Evolutionary conservation across 2,329 filamentous ascomycete genomes (phyloP), one percentile per base, ranked within the genome.

Genomic region (Ceratocystis cubensis): DNA sequence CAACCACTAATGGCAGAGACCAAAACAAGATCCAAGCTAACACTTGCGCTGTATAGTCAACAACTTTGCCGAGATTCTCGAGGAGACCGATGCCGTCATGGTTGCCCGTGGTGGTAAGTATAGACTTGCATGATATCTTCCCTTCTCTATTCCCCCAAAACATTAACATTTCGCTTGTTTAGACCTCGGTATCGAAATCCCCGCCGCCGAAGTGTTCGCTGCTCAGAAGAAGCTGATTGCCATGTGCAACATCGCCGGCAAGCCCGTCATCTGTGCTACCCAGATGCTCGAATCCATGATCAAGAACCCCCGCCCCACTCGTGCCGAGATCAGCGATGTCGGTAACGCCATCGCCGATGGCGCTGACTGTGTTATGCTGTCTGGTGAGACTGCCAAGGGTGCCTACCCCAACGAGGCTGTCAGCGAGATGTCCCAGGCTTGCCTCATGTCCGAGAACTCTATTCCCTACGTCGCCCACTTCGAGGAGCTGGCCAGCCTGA

Each of bases 231-330:
- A 99, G 90, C 92, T 99, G 85, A 99, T 99, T 78, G 92, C 94
- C 79, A 97, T 97, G 87, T 99, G 94, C 86, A 99, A 99, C 83
- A 87, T 96, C 75, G 92, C 91, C 72, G 94, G 94, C 79, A 99
- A 99, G 85, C 94, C 94, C 72, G 92, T 93, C 77, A 96, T 99
- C 77, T 97, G 93, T 79, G 94, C 94, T 69, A 99, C 94, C 50
- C 94, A 99, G 83, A 99, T 99, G 94, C 85, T 99, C 53, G 94
- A 99, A 85, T 96, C 91, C 70, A 99, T 99, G 94, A 99, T 96
- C 78, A 96, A 96, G 84, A 99, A 99, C 83, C 94, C 94, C 71
- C 90, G 94, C 70, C 94, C 94, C 64, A 99, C 94, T 70, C 91
- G 94, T 79, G 94, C 94, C 70, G 94, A 99, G 82, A 96, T 99